Evolutionary conservation across 345 rosid genomes (phyloP), one percentile per base, ranked within the genome.

Genomic region (Pistacia vera): DNA sequence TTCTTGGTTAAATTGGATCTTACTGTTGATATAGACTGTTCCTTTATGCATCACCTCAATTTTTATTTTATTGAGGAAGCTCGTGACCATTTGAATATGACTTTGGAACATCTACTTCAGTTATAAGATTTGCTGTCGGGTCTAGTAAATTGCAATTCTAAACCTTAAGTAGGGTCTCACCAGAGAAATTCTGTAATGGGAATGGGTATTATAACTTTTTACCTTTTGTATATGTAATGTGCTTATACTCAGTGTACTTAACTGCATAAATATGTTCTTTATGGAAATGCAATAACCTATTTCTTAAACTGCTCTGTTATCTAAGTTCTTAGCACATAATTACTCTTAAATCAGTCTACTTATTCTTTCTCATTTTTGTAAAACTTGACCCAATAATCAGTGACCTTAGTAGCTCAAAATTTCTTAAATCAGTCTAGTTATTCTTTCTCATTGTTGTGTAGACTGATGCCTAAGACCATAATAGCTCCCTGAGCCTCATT

Each of bases 11-110:
- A 55, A 38, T 22, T n/a, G 52, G 51, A 71, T 46, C 33, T 4
- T 41, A 41, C 8, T 41, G 46, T 6, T 7, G 46, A 13, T 8
- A 14, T 8, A 12, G 51, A 59, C 61, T 46, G 55, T 16, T 61
- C 57, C 33, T 62, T 49, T 73, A 6, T 72, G 58, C 4, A 48
- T 17, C 11, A 11, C 63, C 33, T 44, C 68, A 17, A 9, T 16
- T 54, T 70, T 16, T 30, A 44, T 48, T 46, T 30, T 28, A 8
- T 73, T 36, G 18, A 30, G 11, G 17, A 48, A 12, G 30, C 30
- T 48, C 49, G 12, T 33, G 33, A n/a, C n/a, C 36, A 9, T 73
- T 28, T 73, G 60, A 73, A 73, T 73, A 30, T 61, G 68, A 33
- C 4, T 33, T 30, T 44, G 58, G 58, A 49, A 18, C 8, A 41